phyloP scores from a whole-genome alignment of 345 rosid genomes.

The Garcia nutans region DNA sequence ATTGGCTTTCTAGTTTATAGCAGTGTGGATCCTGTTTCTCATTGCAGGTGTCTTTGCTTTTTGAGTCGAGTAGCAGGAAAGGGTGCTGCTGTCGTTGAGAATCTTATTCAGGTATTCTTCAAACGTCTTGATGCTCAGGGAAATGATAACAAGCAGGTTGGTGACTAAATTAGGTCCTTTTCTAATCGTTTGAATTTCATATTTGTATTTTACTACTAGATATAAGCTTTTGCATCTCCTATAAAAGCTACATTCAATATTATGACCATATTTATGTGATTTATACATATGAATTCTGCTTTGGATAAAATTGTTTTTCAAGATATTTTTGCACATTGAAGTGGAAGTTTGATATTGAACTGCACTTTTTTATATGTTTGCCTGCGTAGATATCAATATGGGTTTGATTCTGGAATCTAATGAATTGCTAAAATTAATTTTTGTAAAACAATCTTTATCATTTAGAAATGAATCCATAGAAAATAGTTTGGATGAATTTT shows the following conservation, averaged over 20 bases:
- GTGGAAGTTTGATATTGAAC: too few species aligned
- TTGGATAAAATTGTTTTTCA: background rate
- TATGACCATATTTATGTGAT: background rate
- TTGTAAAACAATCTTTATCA: too few species aligned
- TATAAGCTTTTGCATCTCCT: background rate
- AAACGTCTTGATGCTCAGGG: constrained; percentile 75
- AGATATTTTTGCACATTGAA: background rate
- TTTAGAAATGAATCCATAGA: background rate
- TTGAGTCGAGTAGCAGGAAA: constrained; percentile 75
- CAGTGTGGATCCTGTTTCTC: constrained; percentile 5
- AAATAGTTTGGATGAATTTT: background rate
- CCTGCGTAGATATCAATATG: too few species aligned
- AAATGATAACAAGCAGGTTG: constrained; percentile 80
- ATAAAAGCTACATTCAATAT: background rate
- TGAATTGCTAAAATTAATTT: too few species aligned
- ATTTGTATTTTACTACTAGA: background rate
- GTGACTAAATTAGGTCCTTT: constrained; percentile 24
- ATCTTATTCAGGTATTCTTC: constrained; percentile 85
- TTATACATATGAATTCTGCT: background rate
- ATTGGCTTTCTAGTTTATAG: constrained; percentile 10
- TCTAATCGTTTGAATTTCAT: background rate
- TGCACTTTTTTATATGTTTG: background rate
- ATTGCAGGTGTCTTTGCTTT: constrained; percentile 83
- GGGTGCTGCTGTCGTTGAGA: constrained; percentile 66
- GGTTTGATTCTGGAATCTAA: too few species aligned